Evolutionary conservation across 169 alveolate species (phyloP).

Genomic region (Babesia bigemina): DNA sequence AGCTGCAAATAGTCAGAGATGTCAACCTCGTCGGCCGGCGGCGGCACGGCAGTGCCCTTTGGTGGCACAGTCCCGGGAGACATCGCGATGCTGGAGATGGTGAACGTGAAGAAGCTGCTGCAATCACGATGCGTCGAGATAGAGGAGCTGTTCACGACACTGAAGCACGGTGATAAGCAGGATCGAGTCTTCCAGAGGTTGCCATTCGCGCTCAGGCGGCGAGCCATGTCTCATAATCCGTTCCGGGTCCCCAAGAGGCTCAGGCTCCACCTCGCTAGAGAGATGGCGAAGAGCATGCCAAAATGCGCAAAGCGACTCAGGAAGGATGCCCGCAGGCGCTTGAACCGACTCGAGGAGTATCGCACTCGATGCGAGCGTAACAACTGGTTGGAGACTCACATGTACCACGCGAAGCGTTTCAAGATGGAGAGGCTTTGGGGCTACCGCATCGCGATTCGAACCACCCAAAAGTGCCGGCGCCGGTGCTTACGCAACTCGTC

Average conservation of each 20-base stretch:
- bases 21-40: neutral
- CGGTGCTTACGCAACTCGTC: constrained; percentile 29
- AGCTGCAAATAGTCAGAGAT: too few species aligned
- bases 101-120: constrained; percentile 59
- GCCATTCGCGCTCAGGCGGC: constrained; percentile 87
- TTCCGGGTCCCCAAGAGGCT: constrained; percentile 88
- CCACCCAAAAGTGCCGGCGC: constrained; percentile 61
- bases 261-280: constrained; percentile 69
- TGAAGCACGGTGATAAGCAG: constrained; percentile 45
- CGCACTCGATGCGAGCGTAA: constrained; percentile 74
- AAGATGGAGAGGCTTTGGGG: constrained; percentile 88
- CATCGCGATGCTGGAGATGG: constrained; percentile 50
- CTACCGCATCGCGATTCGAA: constrained; percentile 79
- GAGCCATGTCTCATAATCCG: constrained; percentile 95
- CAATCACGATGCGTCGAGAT: constrained; percentile 56
- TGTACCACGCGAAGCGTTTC: constrained; percentile 92
- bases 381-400: constrained; percentile 91
- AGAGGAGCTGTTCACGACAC: constrained; percentile 44
- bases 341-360: constrained; percentile 70
- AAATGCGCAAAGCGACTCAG: constrained; percentile 66
- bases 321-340: constrained; percentile 63
- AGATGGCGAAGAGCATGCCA: constrained; percentile 77
- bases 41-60: constrained; percentile 13
- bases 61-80: constrained; percentile 64
- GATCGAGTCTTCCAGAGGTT: constrained; percentile 85